A percentile compares a stretch with the other conserved stretches of the same genome.
These are phyloP conservation scores for Cymodocea nodosa DNA, from an alignment of 116 monocot genomes.

Conservation along the genomic window DNA sequence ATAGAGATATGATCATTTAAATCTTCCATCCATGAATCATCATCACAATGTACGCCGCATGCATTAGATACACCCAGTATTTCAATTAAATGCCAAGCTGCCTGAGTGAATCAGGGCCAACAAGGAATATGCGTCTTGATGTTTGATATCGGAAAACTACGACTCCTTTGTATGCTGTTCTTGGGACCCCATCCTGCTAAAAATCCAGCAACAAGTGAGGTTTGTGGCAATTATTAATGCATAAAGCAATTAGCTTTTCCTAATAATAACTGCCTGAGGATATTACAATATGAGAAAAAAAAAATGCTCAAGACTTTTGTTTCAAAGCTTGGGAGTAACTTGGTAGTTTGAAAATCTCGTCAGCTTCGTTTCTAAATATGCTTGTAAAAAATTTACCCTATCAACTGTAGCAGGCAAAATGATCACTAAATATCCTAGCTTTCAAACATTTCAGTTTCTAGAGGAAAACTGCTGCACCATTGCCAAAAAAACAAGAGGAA, in stretches of 20 bases:
- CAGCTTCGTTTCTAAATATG: too few relatives aligned
- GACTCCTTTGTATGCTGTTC: slow-evolving; percentile 94
- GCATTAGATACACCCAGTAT: too few relatives aligned
- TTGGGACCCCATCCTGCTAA: slow-evolving; percentile 85
- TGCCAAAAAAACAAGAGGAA: background rate
- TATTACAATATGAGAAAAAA: too few relatives aligned
- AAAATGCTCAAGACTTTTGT: too few relatives aligned
- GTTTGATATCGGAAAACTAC: slow-evolving; percentile 65
- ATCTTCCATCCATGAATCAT: too few relatives aligned
- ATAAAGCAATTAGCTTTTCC: background rate
- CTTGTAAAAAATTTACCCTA: too few relatives aligned
- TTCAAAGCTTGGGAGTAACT: too few relatives aligned
- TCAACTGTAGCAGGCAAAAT: too few relatives aligned
- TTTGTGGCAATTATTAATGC: background rate
- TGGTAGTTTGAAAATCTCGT: too few relatives aligned
- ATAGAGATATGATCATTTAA: too few relatives aligned
- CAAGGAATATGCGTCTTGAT: slow-evolving; percentile 53
- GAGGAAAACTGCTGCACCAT: background rate
- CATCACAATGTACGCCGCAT: too few relatives aligned
- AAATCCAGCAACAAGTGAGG: background rate
- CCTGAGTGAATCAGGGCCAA: slow-evolving; percentile 60
- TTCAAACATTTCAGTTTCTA: slow-evolving; percentile 13
- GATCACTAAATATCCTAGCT: background rate
- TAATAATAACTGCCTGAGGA: background rate
- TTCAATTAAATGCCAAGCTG: slow-evolving; percentile 33